A percentile compares a stretch with the other conserved stretches of the same genome.
These are phyloP conservation scores for Lecanoromycetidae sp. DNA, from an alignment of 2,329 filamentous ascomycete species.

Conservation along the genomic window DNA sequence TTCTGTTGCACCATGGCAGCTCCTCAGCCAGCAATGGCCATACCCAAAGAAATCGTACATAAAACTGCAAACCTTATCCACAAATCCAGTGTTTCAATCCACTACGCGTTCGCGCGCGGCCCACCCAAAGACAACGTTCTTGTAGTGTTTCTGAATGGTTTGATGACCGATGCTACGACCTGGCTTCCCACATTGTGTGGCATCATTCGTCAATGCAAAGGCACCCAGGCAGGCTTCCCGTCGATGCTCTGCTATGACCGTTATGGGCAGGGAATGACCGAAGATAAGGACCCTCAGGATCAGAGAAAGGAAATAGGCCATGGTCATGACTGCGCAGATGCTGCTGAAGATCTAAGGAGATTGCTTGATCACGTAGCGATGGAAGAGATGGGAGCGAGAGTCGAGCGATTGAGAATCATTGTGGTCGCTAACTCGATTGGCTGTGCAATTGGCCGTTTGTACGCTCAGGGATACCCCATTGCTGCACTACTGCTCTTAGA, in stretches of 20 bases:
- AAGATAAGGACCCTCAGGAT: conserved; percentile 35
- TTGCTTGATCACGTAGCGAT: conserved; percentile 24
- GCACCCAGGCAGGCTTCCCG: conserved; percentile 22
- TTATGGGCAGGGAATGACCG: conserved; percentile 43
- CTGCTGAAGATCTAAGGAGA: conserved; percentile 34
- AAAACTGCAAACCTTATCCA: conserved; percentile 1
- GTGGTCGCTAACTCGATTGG: conserved; percentile 44
- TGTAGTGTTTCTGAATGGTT: conserved; percentile 35
- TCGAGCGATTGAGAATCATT: conserved; percentile 28
- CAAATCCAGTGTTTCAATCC: conserved; percentile 14
- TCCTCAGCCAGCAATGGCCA: conserved; percentile 12
- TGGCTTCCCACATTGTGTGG: conserved; percentile 28
- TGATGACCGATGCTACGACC: conserved; percentile 30
- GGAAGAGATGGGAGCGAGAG: conserved; percentile 21
- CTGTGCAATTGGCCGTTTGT: conserved; percentile 41
- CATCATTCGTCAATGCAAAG: conserved; percentile 18
- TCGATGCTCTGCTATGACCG: conserved; percentile 45
- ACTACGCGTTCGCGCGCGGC: conserved; percentile 15
- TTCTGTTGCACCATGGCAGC: conserved; percentile 8
- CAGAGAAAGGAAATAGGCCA: conserved; percentile 27
- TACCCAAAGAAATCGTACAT: conserved; percentile 12
- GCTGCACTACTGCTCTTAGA: conserved; percentile 42
- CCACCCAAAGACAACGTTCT: conserved; percentile 19
- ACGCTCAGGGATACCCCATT: conserved; percentile 37
- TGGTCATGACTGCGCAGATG: conserved; percentile 37